Evolutionary conservation across 352 stramenopile species (phyloP), one percentile per base, ranked within the genome.

Genomic region (Phytophthora cryptogea): DNA sequence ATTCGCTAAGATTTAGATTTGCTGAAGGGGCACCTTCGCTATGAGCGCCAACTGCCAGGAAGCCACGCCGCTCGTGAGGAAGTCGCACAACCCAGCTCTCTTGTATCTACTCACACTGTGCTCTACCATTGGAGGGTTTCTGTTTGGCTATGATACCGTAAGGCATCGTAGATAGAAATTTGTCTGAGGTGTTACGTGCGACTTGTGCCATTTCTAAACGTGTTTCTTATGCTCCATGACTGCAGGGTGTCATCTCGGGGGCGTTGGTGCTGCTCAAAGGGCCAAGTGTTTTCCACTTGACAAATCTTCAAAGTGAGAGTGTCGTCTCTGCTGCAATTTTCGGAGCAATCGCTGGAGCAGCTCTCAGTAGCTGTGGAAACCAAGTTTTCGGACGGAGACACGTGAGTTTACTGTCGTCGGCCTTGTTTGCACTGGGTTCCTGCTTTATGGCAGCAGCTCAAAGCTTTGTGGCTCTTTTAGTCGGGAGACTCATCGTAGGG

Each of bases 121-220:
- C 57, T 87, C 83, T 16, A 89, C 83, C 11, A 79, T 90, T 49
- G 83, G 83, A 46, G 83, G 83, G 39, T 92, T 92, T 55, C 63
- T 92, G 36, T 92, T 92, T 50, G 83, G 83, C 55, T 93, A 93
- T 59, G 84, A 93, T 61, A 93, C 84, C 32, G 75, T 80, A 42
- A 52, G 45, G 37, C 39, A n/a, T 26, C 9, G 14, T 23, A 23
- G 20, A 27, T 33, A 4, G 9, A 31, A 5, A n/a, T n/a, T n/a
- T 47, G 31, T 32, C 20, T n/a, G 40, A 3, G 5, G 10, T 17
- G 17, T 41, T 37, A 31, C 16, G 27, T 43, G 13, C 8, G 11
- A 23, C 20, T 23, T 23, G 20, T 23, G 20, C 20, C 20, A 23
- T 23, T 23, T 23, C 20, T 23, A 23, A 23, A 23, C 20, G 20